phyloP scores from a whole-genome alignment of 2,329 filamentous ascomycete species.

The Drechslerella coelobrocha region DNA sequence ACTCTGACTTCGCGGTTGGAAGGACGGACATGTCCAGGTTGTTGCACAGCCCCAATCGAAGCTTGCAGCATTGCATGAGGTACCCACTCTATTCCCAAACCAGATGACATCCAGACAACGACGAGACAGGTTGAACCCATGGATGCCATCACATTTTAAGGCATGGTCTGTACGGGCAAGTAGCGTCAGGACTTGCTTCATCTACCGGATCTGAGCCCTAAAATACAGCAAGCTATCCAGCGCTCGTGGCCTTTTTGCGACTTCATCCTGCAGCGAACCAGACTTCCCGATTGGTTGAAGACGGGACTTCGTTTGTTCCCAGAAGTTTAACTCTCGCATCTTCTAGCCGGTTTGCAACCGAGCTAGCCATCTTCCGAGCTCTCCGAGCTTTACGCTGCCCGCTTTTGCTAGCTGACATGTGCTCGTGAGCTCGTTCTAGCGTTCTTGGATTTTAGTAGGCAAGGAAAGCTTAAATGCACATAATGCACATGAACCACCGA shows the following conservation, averaged over 20 bases:
- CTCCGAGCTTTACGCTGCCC: constrained; percentile 24
- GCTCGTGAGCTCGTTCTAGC: constrained; percentile 36
- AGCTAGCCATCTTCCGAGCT: constrained; percentile 49
- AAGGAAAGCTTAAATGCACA: constrained; percentile 50
- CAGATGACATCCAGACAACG: constrained; percentile 47
- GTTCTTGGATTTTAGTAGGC: constrained; percentile 16
- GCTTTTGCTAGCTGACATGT: constrained; percentile 29
- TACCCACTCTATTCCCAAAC: constrained; percentile 45
- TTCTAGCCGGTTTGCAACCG: constrained; percentile 49
- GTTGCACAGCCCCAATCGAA: constrained; percentile 51
- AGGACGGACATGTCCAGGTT: constrained; percentile 41
- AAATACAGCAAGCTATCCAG: constrained; percentile 24
- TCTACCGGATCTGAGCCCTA: constrained; percentile 49
- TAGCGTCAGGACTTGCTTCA: constrained; percentile 44
- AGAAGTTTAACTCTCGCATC: constrained; percentile 46
- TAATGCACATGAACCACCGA: constrained; percentile 3
- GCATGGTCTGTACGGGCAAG: constrained; percentile 11
- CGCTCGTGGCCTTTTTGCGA: constrained; percentile 37
- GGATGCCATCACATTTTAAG: constrained; percentile 49
- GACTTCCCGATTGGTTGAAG: constrained; percentile 48
- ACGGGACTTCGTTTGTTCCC: constrained; percentile 17
- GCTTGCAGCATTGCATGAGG: constrained; percentile 50
- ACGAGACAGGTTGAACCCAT: constrained; percentile 41
- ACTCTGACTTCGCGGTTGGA: constrained; percentile 15
- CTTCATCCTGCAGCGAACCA: constrained; percentile 40